Evolutionary conservation across 1,284 basidiomycete genomes (phyloP), one percentile per base, ranked within the genome.

Genomic region (Papiliotrema flavescens): DNA sequence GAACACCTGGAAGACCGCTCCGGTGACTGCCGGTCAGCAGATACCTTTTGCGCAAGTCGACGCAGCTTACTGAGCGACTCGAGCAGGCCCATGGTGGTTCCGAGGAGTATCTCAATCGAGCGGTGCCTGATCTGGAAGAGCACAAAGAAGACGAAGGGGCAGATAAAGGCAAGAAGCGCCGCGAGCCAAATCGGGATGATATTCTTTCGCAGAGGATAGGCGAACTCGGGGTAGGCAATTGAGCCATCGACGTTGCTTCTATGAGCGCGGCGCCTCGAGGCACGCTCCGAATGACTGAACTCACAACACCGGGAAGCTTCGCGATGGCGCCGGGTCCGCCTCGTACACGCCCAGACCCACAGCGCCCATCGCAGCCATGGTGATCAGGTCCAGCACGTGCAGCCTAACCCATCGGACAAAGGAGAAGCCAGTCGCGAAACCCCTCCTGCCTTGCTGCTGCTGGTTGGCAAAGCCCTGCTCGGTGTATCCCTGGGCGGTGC

Each of bases 141-240:
- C 14, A 63, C 67, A 65, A 83, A 79, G 67, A 82, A 81, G 62
- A 82, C 73, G 66, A 83, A 82, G 1, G 82, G 82, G 1, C 76
- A 76, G 52, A 83, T 75, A 67, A 82, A 82, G 0, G 82, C 79
- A 46, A 84, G 76, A 43, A 83, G 70, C 0, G 81, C 81, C 2
- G 81, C 79, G 0, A 76, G 75, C 67, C 74, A 83, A 55, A 83
- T 83, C 6, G 82, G 82, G 47, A 83, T 67, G 56, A 83, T 79
- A 61, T 83, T 80, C 58, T 79, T 79, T 22, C 81, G 75, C 2
- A 81, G 62, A 14, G 53, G 47, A 4, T 48, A 49, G 8, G 46
- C 46, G 23, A 44, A 54, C 58, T 70, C 50, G 14, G 69, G 69
- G 41, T 76, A 76, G 20, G 74, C 75, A 23, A 77, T 68, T 49